Evolutionary conservation across 2,329 filamentous ascomycete species (phyloP), one percentile per base, ranked within the genome.

Genomic region (Microcyclosporella mali): DNA sequence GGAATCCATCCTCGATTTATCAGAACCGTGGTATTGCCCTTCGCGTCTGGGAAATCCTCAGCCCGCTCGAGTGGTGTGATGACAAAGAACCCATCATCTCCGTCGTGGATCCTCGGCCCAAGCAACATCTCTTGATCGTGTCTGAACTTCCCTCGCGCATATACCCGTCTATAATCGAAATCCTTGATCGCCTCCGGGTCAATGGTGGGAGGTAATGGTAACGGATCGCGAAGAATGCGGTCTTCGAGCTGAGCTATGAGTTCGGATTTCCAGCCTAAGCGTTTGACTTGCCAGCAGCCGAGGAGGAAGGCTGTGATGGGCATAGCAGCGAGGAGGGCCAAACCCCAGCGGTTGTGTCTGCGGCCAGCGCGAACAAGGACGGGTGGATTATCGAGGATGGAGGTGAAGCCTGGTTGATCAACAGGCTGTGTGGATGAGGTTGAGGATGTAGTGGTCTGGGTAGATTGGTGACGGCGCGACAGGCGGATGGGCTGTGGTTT

Each of bases 81-180:
- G 29, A 98, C 90, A 58, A 94, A 78, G 67, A 81, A 98, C 2
- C 92, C 92, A 61, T 95, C 84, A 60, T 90, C 79, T 10, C 90
- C 90, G 50, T 98, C 90, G 49, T 81, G 77, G 71, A 95, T 80
- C 36, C 92, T 80, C 44, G 92, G 92, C 1, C 92, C 92, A 46
- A 98, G 81, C 40, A 98, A 74, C 89, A 98, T 98, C 71, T 98
- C 92, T 63, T 85, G 80, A 62, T 95, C 89, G 66, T 98, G 92
- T 30, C 85, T 72, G 55, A 88, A 81, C 43, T 66, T 71, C 8
- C 92, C 92, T 0, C 72, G 78, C 9, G 88, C 84, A 50, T 79
- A 77, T 37, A 98, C 85, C 43, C 87, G 78, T 47, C 92, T 78
- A 69, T 90, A 95, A 65, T 98, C 90, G 64, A 98, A 98, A 29